These are phyloP conservation scores for Aphanomyces stellatus DNA, from an alignment of 352 stramenopile genomes.

Conservation along the genomic window DNA sequence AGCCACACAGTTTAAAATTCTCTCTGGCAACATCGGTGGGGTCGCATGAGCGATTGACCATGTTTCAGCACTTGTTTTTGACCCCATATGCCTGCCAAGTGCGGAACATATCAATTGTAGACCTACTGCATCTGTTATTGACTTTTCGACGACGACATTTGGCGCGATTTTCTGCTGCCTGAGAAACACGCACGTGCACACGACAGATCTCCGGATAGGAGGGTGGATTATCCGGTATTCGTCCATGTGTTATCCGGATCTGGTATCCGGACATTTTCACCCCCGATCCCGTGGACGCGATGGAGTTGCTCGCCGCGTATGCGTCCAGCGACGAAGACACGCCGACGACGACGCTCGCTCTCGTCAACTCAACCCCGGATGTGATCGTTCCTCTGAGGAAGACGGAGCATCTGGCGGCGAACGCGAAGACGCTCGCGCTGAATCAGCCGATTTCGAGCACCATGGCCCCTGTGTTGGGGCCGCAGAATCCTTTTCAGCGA, in stretches of 20 bases:
- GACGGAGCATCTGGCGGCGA: neutral
- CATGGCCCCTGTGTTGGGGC: slow-evolving; percentile 2
- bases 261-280: neutral
- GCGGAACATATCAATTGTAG: too few relatives aligned
- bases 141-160: too few relatives aligned
- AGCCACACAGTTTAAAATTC: too few relatives aligned
- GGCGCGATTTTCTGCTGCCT: too few relatives aligned
- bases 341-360: neutral
- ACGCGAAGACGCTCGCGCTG: slow-evolving; percentile 13
- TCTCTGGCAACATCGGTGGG: too few relatives aligned
- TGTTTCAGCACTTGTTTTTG: too few relatives aligned
- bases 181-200: too few relatives aligned
- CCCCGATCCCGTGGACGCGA: neutral
- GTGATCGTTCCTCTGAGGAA: slow-evolving; percentile 9
- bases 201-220: too few relatives aligned
- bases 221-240: too few relatives aligned
- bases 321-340: slow-evolving; percentile 17
- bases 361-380: slow-evolving; percentile 15
- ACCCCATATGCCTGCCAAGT: too few relatives aligned
- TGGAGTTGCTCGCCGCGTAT: slow-evolving; percentile 18
- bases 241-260: slow-evolving; percentile 1
- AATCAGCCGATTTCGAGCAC: slow-evolving; percentile 11
- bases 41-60: too few relatives aligned
- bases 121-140: too few relatives aligned
- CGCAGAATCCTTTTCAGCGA: slow-evolving; percentile 15